Percentiles rank a stretch among this genome's conserved stretches.
Evolutionary conservation across 148 eudicot species (phyloP).

Genomic region (Nepenthes mirabilis): DNA sequence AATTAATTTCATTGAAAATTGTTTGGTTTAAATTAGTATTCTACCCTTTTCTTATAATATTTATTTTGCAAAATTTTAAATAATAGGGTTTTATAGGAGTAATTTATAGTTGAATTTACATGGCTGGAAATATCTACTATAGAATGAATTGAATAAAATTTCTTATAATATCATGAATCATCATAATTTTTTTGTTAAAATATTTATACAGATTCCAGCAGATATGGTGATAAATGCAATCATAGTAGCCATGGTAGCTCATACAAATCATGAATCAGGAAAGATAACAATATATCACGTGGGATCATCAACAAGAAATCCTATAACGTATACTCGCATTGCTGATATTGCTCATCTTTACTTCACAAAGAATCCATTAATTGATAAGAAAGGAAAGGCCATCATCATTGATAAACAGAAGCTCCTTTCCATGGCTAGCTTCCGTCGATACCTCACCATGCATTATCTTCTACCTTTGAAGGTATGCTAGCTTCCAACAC

Average conservation of each 20-base stretch:
- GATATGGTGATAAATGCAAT: constrained; percentile 5
- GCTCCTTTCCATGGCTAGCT: constrained; percentile 46
- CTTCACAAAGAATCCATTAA: constrained; percentile 48
- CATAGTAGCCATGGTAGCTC: constrained; percentile 4
- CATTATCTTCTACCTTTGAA: constrained; percentile 55
- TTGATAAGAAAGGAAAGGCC: constrained; percentile 47
- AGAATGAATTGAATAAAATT: no score
- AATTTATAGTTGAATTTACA: neutral
- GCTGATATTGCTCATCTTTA: constrained; percentile 27
- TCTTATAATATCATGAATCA: no score
- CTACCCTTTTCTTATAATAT: no score
- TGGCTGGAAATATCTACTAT: no score
- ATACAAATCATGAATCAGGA: constrained; percentile 13
- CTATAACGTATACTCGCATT: constrained; percentile 13
- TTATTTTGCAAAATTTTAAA: no score
- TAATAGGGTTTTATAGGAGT: no score
- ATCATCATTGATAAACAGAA: constrained; percentile 34
- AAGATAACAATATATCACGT: constrained; percentile 32
- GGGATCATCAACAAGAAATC: constrained; percentile 51
- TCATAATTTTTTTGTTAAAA: no score
- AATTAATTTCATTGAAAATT: no score
- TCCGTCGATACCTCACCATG: constrained; percentile 39
- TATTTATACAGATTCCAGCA: neutral
- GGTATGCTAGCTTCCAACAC: constrained; percentile 18
- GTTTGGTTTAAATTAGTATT: no score